These are phyloP conservation scores for Coelastrella sp. DNA, from an alignment of 139 green algal species.

Conservation along the genomic window DNA sequence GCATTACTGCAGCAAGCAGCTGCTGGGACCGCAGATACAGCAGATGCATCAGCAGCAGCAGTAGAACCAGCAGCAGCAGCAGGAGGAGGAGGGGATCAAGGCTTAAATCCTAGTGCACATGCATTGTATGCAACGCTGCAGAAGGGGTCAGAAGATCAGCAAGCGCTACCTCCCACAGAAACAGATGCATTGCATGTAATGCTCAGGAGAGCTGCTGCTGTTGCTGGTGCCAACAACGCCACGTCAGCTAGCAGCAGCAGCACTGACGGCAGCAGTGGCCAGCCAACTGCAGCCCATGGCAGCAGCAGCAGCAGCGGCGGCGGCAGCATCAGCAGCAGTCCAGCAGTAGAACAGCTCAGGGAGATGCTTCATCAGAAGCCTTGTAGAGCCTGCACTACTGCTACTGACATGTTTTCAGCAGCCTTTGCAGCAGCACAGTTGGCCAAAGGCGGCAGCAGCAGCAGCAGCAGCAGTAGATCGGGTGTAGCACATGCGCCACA, in stretches of 20 bases:
- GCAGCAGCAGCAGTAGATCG: slow-evolving; percentile 22
- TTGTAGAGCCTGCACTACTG: slow-evolving; percentile 46
- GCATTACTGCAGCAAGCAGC: background rate
- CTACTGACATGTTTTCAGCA: slow-evolving; percentile 39
- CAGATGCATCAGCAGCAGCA: slow-evolving; percentile 8
- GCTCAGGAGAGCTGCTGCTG: background rate
- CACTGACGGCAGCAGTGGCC: background rate
- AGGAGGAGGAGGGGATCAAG: background rate
- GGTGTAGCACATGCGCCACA: background rate
- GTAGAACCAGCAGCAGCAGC: slow-evolving; percentile 11
- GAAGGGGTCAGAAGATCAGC: background rate
- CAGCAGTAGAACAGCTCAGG: background rate
- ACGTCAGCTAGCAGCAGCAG: background rate
- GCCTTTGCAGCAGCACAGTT: slow-evolving; percentile 32
- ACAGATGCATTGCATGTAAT: background rate
- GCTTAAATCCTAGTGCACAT: background rate
- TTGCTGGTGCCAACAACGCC: background rate
- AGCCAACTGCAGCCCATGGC: background rate
- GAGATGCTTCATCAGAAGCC: background rate
- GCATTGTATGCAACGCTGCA: background rate
- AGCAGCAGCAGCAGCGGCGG: background rate
- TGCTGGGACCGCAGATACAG: background rate
- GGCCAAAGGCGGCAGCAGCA: background rate
- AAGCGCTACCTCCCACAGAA: background rate
- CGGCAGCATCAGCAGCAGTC: background rate